Conservation (phyloP, 345 rosid genomes). For the Citrus hindsii region DNA sequence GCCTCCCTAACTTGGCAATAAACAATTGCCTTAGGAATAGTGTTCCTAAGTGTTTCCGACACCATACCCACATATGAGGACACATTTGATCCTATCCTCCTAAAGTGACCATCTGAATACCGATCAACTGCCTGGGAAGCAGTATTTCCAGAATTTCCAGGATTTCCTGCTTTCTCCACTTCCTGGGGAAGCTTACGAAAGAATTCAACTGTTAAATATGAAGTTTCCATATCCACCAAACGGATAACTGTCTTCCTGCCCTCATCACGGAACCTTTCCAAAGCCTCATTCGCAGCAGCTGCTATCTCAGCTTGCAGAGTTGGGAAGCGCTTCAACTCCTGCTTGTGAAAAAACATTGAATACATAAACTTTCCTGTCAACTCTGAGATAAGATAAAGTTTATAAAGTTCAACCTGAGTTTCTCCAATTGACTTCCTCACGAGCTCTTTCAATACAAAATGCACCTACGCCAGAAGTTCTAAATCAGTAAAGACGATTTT, state of each 20-base stretch:
- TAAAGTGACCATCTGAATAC: constrained; percentile 63
- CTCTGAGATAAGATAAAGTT: neutral
- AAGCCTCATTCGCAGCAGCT: constrained; percentile 56
- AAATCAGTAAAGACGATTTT: neutral
- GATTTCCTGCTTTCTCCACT: constrained; percentile 48
- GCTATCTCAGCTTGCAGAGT: constrained; percentile 70
- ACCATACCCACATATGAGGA: constrained; percentile 74
- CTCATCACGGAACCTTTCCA: constrained; percentile 76
- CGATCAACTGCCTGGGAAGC: constrained; percentile 39
- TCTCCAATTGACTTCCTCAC: constrained; percentile 75
- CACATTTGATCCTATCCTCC: constrained; percentile 78
- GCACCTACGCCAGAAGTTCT: constrained; percentile 43
- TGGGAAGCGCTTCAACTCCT: constrained; percentile 82
- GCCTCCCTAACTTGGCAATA: constrained; percentile 86
- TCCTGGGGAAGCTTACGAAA: constrained; percentile 79
- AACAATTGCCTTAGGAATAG: constrained; percentile 73
- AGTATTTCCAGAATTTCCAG: constrained; percentile 26
- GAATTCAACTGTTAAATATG: constrained; percentile 78
- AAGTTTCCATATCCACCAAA: constrained; percentile 79
- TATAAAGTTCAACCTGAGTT: constrained; percentile 47
- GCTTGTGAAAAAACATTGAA: constrained; percentile 14
- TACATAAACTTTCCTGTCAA: neutral
- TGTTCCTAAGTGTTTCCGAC: constrained; percentile 61
- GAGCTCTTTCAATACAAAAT: constrained; percentile 73
- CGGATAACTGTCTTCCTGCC: constrained; percentile 61